These are phyloP conservation scores for Volvox reticuliferus DNA, from an alignment of 139 green algal genomes.

Conservation along the genomic window DNA sequence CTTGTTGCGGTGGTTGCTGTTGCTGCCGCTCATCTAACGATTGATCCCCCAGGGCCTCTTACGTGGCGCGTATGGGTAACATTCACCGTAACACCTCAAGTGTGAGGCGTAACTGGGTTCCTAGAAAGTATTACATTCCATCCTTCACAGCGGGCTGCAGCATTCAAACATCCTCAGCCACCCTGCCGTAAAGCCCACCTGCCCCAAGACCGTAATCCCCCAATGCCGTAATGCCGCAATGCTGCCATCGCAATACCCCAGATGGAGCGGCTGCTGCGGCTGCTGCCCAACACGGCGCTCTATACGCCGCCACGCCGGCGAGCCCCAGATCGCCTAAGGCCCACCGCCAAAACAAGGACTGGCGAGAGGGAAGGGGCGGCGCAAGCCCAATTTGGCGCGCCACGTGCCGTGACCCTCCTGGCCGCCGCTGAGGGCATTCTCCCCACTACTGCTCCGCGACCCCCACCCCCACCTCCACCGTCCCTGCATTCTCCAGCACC, in stretches of 20 bases:
- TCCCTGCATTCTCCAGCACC: not conserved
- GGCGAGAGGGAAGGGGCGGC: no score
- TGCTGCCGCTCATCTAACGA: not conserved
- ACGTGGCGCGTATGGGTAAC: not conserved
- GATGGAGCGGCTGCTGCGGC: constrained; percentile 26
- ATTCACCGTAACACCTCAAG: not conserved
- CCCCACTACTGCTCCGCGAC: not conserved
- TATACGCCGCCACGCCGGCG: not conserved
- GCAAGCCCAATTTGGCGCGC: no score
- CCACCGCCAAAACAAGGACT: no score
- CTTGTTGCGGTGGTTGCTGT: no score
- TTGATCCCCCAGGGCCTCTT: not conserved
- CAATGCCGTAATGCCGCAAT: not conserved
- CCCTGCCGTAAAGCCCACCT: no score
- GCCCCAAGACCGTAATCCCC: no score
- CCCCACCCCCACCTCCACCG: not conserved
- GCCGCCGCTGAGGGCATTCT: not conserved
- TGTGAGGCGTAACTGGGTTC: not conserved
- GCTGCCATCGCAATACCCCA: not conserved
- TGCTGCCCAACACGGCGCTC: constrained; percentile 17
- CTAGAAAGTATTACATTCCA: not conserved
- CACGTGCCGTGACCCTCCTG: not conserved
- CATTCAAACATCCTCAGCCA: not conserved
- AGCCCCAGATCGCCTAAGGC: not conserved
- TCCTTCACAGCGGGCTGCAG: no score